Base-by-base conservation (phyloP, 2,329 filamentous ascomycete species). In the Pseudogymnoascus sp. region DNA sequence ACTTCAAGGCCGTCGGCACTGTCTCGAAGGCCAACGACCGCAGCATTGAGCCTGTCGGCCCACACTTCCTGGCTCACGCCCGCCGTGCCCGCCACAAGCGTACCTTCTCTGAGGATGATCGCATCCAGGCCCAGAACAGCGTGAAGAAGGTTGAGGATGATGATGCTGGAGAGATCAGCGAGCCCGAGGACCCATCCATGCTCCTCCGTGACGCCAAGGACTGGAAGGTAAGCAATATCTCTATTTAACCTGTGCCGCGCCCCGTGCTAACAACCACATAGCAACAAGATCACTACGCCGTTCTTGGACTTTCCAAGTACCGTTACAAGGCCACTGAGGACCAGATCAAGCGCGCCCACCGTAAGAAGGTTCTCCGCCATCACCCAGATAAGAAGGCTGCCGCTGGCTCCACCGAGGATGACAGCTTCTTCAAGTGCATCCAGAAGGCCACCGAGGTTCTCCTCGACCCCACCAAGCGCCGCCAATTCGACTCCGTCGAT, bases 401-500 rank as follows among this genome's bases (percentile, higher is more conserved):
- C 29, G 84, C 87, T 58, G 94, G 94, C 65, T 84, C 85, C 71
- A 84, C 85, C 69, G 92, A 97, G 72, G 93, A 97, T 77, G 94
- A 99, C 77, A 90, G 89, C 76, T 99, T 99, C 83, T 99, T 99
- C 88, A 99, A 99, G 84, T 99, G 95, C 78, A 99, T 99, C 76
- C 95, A 99, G 76, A 97, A 97, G 78, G 94, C 94, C 63, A 93
- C 89, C 70, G 94, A 99, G 72, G 84, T 97, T 60, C 88, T 99
- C 15, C 84, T 91, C 61, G 94, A 99, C 79, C 94, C 94, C 60
- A 82, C 87, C 75, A 95, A 91, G 80, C 90, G 94, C 65, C 87
- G 92, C 63, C 94, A 99, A 78, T 99, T 89, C 78, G 94, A 99
- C 77, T 96, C 91, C 2, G 92, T 97, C 65, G 94, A 99, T 72